Conservation (phyloP, 139 green algal species). For the Closterium sp. region DNA sequence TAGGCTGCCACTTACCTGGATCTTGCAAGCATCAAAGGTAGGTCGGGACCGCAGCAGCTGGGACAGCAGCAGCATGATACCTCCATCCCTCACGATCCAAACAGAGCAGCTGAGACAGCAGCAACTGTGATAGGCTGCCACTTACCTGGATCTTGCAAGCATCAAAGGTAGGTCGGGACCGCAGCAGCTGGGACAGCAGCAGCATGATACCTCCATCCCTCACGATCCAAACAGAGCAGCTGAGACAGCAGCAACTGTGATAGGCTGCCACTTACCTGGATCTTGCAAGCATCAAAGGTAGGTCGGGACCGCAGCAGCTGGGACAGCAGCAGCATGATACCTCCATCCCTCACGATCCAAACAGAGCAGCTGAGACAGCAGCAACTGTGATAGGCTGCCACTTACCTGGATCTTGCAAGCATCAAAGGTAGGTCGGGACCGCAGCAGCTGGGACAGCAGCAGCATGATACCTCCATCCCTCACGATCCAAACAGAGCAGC, state of each 20-base stretch:
- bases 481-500: slow-evolving; percentile 80
- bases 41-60: slow-evolving; percentile 72
- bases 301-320: slow-evolving; percentile 72
- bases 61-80: slow-evolving; percentile 80
- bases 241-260: too few relatives aligned
- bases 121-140: too few relatives aligned
- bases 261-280: slow-evolving; percentile 65
- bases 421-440: slow-evolving; percentile 78
- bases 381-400: too few relatives aligned
- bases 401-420: slow-evolving; percentile 80
- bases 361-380: too few relatives aligned
- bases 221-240: slow-evolving; percentile 80
- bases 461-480: slow-evolving; percentile 68
- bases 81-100: slow-evolving; percentile 72
- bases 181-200: slow-evolving; percentile 83
- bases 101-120: too few relatives aligned
- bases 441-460: slow-evolving; percentile 83
- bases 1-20: slow-evolving; percentile 65
- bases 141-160: slow-evolving; percentile 80
- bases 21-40: slow-evolving; percentile 91
- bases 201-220: slow-evolving; percentile 68
- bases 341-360: slow-evolving; percentile 72
- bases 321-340: slow-evolving; percentile 80
- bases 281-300: slow-evolving; percentile 91
- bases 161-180: slow-evolving; percentile 78